phyloP scores from a whole-genome alignment of 305 asterid species.

The Fraxinus albicans region DNA sequence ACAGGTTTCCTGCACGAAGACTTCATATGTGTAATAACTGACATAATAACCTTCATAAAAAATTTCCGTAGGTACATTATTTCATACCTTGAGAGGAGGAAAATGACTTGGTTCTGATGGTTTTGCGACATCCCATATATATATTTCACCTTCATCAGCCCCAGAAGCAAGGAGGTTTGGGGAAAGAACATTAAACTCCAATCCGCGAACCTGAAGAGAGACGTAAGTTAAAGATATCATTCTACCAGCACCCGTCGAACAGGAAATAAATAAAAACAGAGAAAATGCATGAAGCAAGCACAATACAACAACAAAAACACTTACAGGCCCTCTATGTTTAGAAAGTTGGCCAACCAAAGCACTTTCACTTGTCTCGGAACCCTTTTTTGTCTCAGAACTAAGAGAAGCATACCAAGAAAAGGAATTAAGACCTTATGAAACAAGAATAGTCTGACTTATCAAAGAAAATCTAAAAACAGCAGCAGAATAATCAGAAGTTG shows the following conservation, averaged over 20 bases:
- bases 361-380: slow-evolving; percentile 56
- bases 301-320: slow-evolving; percentile 20
- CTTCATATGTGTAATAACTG: background rate
- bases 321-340: slow-evolving; percentile 89
- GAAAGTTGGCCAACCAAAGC: slow-evolving; percentile 68
- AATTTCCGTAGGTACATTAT: background rate
- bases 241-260: slow-evolving; percentile 20
- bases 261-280: background rate
- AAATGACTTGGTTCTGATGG: slow-evolving; percentile 81
- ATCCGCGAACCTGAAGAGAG: slow-evolving; percentile 70
- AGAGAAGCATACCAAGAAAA: slow-evolving; percentile 27
- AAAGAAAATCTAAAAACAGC: slow-evolving; percentile 1
- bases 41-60: slow-evolving; percentile 22
- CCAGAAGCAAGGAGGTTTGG: slow-evolving; percentile 95
- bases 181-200: slow-evolving; percentile 72
- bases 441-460: background rate
- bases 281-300: background rate
- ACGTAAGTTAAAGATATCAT: slow-evolving; percentile 13
- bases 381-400: slow-evolving; percentile 51
- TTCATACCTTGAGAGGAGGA: slow-evolving; percentile 85
- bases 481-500: background rate
- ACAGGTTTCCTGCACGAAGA: background rate
- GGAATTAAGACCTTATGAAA: slow-evolving; percentile 12
- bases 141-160: slow-evolving; percentile 98
- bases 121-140: slow-evolving; percentile 84